Evolutionary conservation across 1,284 basidiomycete genomes (phyloP), one percentile per base, ranked within the genome.

Genomic region (Ceratobasidium sp.): DNA sequence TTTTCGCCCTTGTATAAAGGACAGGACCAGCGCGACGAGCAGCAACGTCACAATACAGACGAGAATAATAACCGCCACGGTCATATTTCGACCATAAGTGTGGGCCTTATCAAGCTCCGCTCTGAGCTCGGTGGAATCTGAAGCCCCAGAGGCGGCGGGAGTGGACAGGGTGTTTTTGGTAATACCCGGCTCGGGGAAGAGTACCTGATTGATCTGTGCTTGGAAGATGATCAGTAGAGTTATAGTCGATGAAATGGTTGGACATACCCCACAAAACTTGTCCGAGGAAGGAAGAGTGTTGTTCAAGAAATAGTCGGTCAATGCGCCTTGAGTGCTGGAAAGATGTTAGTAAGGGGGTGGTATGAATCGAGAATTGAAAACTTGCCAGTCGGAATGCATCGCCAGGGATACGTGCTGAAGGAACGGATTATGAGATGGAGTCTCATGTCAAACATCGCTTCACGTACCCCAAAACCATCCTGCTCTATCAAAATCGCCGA

Each of bases 321-420:
- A 43, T 2, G 52, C 52, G n/a, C 19, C 29, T 22, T 32, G 25
- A 25, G 67, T 69, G 40, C 67, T 69, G 13, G 34, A 34, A 40
- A 0, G 19, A 52, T 7, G 32, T 56, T 1, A 43, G 25, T 56
- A 2, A 9, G 17, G 0, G 13, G 17, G 17, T 0, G 15, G 40
- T 44, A 40, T 25, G 2, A 37, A 25, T 17, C 25, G 25, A 6
- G 17, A 22, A 29, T 22, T 17, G 1, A 1, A 22, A 52, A 4
- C 67, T n/a, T 56, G 57, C 67, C 76, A 77, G 15, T 49, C 43
- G 5, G 76, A 77, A 7, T 19, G n/a, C 76, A 65, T 66, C 2
- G 43, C 59, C 5, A 64, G 17, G 44, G 76, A 75, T 0, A 57
- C 1, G 37, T 77, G 76, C 73, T 76, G 32, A 19, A 13, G 17